These are phyloP conservation scores for Tubosaeta sp. DNA, from an alignment of 768 basidiomycete genomes.

Conservation along the genomic window DNA sequence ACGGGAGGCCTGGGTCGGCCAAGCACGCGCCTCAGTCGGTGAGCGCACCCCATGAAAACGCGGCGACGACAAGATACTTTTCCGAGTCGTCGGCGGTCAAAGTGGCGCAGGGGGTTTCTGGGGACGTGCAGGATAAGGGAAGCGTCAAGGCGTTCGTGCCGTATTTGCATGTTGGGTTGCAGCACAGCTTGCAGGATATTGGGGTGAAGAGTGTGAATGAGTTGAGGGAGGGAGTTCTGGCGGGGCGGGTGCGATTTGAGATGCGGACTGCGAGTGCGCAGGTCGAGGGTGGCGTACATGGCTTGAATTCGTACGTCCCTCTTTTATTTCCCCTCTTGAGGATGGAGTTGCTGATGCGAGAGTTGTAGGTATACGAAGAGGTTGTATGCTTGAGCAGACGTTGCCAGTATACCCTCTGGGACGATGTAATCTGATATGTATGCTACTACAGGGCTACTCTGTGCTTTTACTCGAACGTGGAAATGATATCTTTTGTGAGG, in stretches of 20 bases:
- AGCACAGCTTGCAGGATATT: constrained; percentile 94
- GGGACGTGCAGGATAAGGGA: constrained; percentile 97
- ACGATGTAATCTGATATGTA: neutral
- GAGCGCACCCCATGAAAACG: constrained; percentile 68
- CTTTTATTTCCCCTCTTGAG: constrained; percentile 1
- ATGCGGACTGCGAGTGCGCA: constrained; percentile 92
- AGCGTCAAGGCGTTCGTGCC: constrained; percentile 91
- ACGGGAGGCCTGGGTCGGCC: constrained; percentile 27
- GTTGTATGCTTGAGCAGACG: constrained; percentile 38
- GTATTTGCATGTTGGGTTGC: constrained; percentile 74
- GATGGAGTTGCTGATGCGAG: constrained; percentile 1
- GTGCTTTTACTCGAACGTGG: too few species aligned
- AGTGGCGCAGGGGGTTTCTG: constrained; percentile 95
- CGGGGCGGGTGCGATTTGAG: constrained; percentile 81
- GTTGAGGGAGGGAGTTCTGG: constrained; percentile 61
- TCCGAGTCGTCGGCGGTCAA: constrained; percentile 71
- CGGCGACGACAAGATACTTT: constrained; percentile 81
- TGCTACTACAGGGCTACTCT: too few species aligned
- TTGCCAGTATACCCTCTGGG: neutral
- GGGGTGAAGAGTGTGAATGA: constrained; percentile 68
- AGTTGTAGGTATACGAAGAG: constrained; percentile 52
- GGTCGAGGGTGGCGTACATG: constrained; percentile 94
- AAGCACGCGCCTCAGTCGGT: constrained; percentile 50
- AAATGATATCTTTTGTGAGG: too few species aligned
- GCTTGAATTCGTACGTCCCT: constrained; percentile 80